Evolutionary conservation across 192 early-diverging fungal genomes (phyloP).

Genomic region (Gamsiella multidivaricata): DNA sequence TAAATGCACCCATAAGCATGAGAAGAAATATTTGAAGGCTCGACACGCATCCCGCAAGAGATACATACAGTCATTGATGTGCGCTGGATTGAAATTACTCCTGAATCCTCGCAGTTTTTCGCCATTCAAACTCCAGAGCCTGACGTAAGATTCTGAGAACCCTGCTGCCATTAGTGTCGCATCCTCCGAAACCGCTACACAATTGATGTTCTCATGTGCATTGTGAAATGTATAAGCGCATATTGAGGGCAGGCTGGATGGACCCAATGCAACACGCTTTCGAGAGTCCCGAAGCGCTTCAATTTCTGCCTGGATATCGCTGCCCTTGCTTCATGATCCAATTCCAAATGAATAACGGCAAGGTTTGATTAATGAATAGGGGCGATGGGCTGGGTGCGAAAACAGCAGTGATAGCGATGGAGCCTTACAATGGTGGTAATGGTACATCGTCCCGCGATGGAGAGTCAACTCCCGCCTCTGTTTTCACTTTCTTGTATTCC

Average conservation of each 20-base stretch:
- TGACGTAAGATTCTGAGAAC: slow-evolving; percentile 94
- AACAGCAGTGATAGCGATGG: not conserved
- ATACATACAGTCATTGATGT: slow-evolving; percentile 64
- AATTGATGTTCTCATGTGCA: slow-evolving; percentile 88
- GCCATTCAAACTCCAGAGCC: slow-evolving; percentile 90
- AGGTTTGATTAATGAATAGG: not conserved
- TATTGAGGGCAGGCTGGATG: slow-evolving; percentile 82
- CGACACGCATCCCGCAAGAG: not conserved
- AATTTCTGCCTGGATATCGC: slow-evolving; percentile 84
- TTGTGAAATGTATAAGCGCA: slow-evolving; percentile 98
- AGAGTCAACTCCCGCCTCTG: slow-evolving; percentile 68
- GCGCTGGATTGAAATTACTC: slow-evolving; percentile 68
- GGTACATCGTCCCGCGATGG: slow-evolving; percentile 75
- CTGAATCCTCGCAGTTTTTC: slow-evolving; percentile 75
- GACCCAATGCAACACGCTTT: slow-evolving; percentile 76
- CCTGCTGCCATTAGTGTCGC: slow-evolving; percentile 85
- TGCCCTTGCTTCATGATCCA: slow-evolving; percentile 68
- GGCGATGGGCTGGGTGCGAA: not conserved
- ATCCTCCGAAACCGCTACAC: slow-evolving; percentile 85
- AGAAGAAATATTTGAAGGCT: not conserved
- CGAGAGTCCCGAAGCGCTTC: slow-evolving; percentile 79
- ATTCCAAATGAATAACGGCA: not conserved
- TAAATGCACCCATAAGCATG: too few relatives aligned
- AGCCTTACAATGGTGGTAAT: slow-evolving; percentile 72
- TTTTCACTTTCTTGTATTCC: slow-evolving; percentile 67